Base-by-base conservation (phyloP, 371 early-diverging fungal species). In the Saksenaea vasiformis region DNA sequence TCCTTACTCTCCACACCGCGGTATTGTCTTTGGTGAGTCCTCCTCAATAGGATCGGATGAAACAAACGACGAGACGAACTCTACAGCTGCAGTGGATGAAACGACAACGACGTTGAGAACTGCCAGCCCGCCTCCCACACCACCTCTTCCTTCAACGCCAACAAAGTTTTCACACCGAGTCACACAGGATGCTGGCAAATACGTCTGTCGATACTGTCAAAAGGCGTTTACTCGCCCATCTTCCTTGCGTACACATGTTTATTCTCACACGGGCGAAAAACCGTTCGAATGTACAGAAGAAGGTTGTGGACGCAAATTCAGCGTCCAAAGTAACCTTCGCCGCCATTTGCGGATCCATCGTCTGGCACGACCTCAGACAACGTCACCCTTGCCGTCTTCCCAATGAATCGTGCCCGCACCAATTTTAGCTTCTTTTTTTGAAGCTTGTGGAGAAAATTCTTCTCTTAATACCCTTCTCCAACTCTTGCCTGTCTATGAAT, bases 221-320 rank as follows among this genome's bases (percentile, higher is more conserved):
- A 86, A 87, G 54, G 61, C 64, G 24, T 89, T 89, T 61, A 71
- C 86, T 5, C 76, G 89, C n/a, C 89, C 89, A 0, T 85, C 86
- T 1, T 78, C 84, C 7, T 66, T 87, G 27, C 71, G 74, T 10
- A 87, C 85, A 15, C 90, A 89, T 67, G 79, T 82, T 51, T 73
- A 81, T 58, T 82, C 86, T 1, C 90, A 90, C 62, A 88, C 90
- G 2, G 88, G 89, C 14, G 89, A 89, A 64, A 82, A 84, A 60
- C 90, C 90, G 1, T 83, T 79, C 65, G 77, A 71, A 22, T 90
- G 90, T 62, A 54, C 69, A 0, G 74, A 70, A 31, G 70, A 73
- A 17, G 85, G 82, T 0, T 90, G 90, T 65, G 76, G 76, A 10
- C 77, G 84, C 58, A 70, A 71, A 22, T 90, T 90, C 57, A 82